Evolutionary conservation across 495 filamentous ascomycete genomes (phyloP), one percentile per base, ranked within the genome.

Genomic region (Mytilinidion resinicola): DNA sequence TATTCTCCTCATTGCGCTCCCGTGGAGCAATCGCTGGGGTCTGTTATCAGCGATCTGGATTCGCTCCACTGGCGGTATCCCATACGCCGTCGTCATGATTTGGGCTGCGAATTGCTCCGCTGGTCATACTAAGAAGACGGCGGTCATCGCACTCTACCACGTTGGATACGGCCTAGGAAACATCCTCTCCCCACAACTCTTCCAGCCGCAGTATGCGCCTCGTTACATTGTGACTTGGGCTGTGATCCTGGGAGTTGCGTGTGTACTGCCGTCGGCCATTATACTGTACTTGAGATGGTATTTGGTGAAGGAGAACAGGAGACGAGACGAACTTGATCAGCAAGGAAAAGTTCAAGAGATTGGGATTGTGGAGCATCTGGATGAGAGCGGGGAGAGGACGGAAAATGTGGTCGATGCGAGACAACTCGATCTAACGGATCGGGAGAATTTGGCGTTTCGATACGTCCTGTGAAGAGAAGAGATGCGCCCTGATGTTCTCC

Each of bases 391-490:
- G n/a, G 59, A 53, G 6, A 70, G 59, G 53, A 54, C 59, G 0
- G 57, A 68, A 33, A 66, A 69, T 38, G 65, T 73, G 3, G 72
- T 75, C 4, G 70, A 75, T 51, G 67, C 66, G 25, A 74, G 59
- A 50, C 73, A 75, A 48, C 55, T 76, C 41, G 73, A 76, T 63
- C 55, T 76, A 43, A 74, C 73, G n/a, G 72, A 76, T 56, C 60
- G 62, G 34, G 72, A 74, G 57, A 76, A 76, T 57, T 56, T 74
- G 53, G 70, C 64, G 1, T 76, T 76, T 51, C 15, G 48, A 60
- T 30, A 30, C 25, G 25, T 30, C 6, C 25, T 30, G 6, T 30
- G 6, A 6, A 30, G 25, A n/a, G 25, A 30, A 30, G 25, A 2
- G 2, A 3, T 30, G 25, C 25, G 2, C 25, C 3, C 25, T 30